Evolutionary conservation across 805 yeast species (phyloP), one percentile per base, ranked within the genome.

Genomic region (Ascoidea tarda): DNA sequence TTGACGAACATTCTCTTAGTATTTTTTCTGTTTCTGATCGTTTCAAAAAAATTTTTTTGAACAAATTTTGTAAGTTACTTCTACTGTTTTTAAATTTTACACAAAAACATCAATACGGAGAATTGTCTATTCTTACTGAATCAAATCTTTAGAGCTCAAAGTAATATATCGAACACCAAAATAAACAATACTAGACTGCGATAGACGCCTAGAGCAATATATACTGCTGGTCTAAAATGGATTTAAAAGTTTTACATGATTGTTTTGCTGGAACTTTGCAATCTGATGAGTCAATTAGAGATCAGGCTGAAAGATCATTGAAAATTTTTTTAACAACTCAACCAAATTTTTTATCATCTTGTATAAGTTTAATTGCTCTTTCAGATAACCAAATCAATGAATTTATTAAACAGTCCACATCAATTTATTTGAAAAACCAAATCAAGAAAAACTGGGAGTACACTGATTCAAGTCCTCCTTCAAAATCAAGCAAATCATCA

Each of bases 201-300:
- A 21, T 21, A 21, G 28, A 21, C 28, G 28, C 28, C 28, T 21
- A 21, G 28, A 21, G 28, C 28, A 21, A 21, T 21, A 21, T 21
- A 21, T 21, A 21, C 28, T 21, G 28, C 28, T 21, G 28, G 28
- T 3, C 28, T 21, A 21, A 21, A 21, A 87, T 89, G 95, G 88
- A 88, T 65, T 78, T 80, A 32, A 69, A 74, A 51, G 72, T 76
- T 5, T 72, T 89, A 46, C 81, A 84, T 62, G 80, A 78, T 59
- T 85, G 91, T 66, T 87, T 89, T 62, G 77, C 82, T 32, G 88
- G 87, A 8, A 87, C 96, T 1, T 73, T 89, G 50, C 82, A 79
- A 58, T 80, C 87, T 0, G 81, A 84, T 61, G 81, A 77, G 54
- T 62, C 66, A 10, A 67, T 74, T 28, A 78, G 95, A 59, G 72